Evolutionary conservation across 306 rosid genomes (phyloP).

Genomic region (Elaeagnus macrophylla): DNA sequence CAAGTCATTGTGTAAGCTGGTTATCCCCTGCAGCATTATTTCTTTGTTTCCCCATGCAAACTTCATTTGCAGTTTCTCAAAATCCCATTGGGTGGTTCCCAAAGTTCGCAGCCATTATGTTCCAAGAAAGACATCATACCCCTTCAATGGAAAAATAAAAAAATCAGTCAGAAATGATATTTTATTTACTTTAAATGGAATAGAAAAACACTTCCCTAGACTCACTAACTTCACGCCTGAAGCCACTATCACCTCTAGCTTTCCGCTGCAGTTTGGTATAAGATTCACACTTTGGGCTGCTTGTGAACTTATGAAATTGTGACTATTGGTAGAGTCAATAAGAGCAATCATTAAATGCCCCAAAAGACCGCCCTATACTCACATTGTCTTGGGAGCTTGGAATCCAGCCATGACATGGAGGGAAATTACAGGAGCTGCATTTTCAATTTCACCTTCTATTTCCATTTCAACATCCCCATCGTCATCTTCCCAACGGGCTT

Average conservation of each 20-base stretch:
- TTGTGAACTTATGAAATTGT: not conserved
- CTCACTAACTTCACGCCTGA: not conserved
- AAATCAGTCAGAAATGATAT: not conserved
- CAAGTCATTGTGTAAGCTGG: too few relatives aligned
- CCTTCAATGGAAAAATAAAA: not conserved
- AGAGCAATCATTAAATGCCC: not conserved
- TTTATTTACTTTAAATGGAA: not conserved
- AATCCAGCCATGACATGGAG: not conserved
- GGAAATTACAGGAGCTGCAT: not conserved
- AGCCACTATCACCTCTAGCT: conserved; percentile 1
- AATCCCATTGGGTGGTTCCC: not conserved
- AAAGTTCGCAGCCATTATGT: not conserved
- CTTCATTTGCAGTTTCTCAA: not conserved
- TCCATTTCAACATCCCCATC: not conserved
- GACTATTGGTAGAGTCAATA: not conserved
- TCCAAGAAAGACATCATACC: not conserved
- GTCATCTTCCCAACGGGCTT: not conserved
- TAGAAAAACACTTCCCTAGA: not conserved
- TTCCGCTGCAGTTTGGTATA: not conserved
- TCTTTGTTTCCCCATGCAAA: not conserved
- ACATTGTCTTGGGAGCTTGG: not conserved
- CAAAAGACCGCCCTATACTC: not conserved
- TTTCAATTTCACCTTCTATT: not conserved
- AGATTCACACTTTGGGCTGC: not conserved
- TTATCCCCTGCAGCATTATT: not conserved